Percentiles rank a stretch among this genome's conserved stretches.
These are phyloP conservation scores for Podospora conica DNA, from an alignment of 495 filamentous ascomycete species.

Conservation along the genomic window DNA sequence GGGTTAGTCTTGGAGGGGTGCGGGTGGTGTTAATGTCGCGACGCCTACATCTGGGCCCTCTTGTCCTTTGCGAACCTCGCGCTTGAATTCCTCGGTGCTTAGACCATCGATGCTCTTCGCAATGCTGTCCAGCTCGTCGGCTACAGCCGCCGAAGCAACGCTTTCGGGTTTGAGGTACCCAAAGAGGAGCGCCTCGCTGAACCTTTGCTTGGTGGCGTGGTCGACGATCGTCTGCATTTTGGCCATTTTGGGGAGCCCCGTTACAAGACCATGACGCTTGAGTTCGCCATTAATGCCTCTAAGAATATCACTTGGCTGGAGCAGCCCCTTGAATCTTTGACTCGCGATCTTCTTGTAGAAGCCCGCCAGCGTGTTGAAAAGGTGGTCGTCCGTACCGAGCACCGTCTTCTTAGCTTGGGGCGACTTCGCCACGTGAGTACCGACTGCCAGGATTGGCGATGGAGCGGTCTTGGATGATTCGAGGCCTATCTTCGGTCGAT, in stretches of 20 bases:
- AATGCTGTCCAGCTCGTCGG: background rate
- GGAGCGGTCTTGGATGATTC: background rate
- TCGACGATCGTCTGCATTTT: constrained; percentile 15
- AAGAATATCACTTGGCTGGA: background rate
- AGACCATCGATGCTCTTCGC: background rate
- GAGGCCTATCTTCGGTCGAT: background rate
- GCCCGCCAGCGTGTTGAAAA: background rate
- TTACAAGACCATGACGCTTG: background rate
- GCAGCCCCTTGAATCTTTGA: background rate
- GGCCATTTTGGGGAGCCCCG: constrained; percentile 15
- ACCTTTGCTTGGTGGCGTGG: constrained; percentile 6
- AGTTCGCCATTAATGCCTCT: background rate
- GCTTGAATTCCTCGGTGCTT: background rate
- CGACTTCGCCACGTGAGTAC: background rate
- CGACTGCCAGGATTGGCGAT: background rate
- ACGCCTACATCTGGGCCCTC: background rate
- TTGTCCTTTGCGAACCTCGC: background rate
- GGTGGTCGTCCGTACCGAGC: background rate
- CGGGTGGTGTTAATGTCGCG: background rate
- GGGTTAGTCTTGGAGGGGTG: background rate
- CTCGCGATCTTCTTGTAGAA: background rate
- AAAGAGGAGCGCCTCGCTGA: constrained; percentile 24
- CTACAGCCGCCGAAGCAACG: constrained; percentile 3
- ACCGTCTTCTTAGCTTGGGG: background rate
- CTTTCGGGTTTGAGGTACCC: constrained; percentile 13